A percentile compares a stretch with the other conserved stretches of the same genome.
phyloP scores from a whole-genome alignment of 805 yeast genomes.

The Debaryomyces tyrocola region DNA sequence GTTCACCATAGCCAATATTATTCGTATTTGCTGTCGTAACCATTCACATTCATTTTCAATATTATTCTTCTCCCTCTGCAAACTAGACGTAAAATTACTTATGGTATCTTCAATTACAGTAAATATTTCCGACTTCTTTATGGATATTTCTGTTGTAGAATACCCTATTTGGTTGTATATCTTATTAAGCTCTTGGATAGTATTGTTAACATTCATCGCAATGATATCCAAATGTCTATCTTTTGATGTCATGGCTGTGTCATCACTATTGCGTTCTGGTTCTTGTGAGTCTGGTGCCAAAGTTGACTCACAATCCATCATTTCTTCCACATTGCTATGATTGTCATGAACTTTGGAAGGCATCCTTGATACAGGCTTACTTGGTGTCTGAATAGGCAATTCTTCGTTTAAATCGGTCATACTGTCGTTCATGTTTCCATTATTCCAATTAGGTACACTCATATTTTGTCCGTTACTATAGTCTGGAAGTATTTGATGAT shows the following conservation, averaged over 20 bases:
- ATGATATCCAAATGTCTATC: slow-evolving; percentile 29
- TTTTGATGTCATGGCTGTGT: slow-evolving; percentile 1
- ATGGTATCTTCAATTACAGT: slow-evolving; percentile 50
- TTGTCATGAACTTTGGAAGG: neutral
- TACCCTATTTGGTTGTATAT: slow-evolving; percentile 58
- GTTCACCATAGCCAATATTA: slow-evolving; percentile 40
- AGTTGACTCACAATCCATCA: slow-evolving; percentile 8
- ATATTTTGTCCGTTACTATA: neutral
- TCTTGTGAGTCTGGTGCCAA: slow-evolving; percentile 5
- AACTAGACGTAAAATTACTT: slow-evolving; percentile 30
- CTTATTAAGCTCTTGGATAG: slow-evolving; percentile 41
- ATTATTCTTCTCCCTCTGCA: slow-evolving; percentile 37
- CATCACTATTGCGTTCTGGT: neutral
- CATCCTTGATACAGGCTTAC: slow-evolving; percentile 4
- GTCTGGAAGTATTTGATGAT: slow-evolving; percentile 1
- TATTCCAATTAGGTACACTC: neutral
- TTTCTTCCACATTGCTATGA: neutral
- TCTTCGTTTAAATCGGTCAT: slow-evolving; percentile 5
- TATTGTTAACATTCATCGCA: slow-evolving; percentile 32
- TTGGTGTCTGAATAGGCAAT: slow-evolving; percentile 2
- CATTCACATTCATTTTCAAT: slow-evolving; percentile 46
- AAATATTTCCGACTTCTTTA: slow-evolving; percentile 51
- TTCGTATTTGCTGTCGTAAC: slow-evolving; percentile 42
- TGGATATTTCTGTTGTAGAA: slow-evolving; percentile 47
- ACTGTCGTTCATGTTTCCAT: neutral